Evolutionary conservation across 768 basidiomycete species (phyloP).

Genomic region (Hygrocybe punicea): DNA sequence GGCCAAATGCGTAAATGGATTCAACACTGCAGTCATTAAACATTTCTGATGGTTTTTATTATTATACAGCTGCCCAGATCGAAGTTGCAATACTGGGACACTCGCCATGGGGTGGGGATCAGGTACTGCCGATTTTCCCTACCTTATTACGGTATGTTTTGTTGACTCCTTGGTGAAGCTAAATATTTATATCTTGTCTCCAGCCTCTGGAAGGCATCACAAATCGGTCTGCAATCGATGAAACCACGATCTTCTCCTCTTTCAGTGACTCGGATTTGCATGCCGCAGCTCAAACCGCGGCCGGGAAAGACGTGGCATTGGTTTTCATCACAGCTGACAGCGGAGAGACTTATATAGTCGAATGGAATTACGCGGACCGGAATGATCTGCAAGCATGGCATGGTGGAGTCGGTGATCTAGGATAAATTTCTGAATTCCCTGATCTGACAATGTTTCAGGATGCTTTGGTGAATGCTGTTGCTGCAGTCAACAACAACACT

Average conservation of each 20-base stretch:
- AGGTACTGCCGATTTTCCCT: slow-evolving; percentile 72
- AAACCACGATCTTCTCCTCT: slow-evolving; percentile 64
- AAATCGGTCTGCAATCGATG: slow-evolving; percentile 58
- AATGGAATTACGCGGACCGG: slow-evolving; percentile 48
- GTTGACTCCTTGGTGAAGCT: neutral
- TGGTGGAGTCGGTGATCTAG: slow-evolving; percentile 42
- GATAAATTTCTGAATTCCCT: neutral
- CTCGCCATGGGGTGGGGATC: slow-evolving; percentile 94
- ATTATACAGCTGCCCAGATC: neutral
- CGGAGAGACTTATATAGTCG: slow-evolving; percentile 70
- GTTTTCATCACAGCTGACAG: slow-evolving; percentile 84
- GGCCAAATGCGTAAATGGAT: slow-evolving; percentile 69
- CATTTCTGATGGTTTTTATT: neutral
- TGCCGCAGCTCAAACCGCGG: slow-evolving; percentile 46
- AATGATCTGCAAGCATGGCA: slow-evolving; percentile 74
- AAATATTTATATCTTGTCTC: neutral
- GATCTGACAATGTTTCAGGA: neutral
- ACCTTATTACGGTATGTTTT: slow-evolving; percentile 63
- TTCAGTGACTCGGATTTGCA: slow-evolving; percentile 65
- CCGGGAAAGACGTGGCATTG: slow-evolving; percentile 58
- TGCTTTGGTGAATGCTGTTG: neutral
- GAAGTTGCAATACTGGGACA: slow-evolving; percentile 41
- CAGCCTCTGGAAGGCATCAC: slow-evolving; percentile 83
- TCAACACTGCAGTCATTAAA: neutral
- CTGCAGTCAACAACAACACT: slow-evolving; percentile 48